phyloP scores from a whole-genome alignment of 2,329 filamentous ascomycete species.

The Colletotrichum lini region DNA sequence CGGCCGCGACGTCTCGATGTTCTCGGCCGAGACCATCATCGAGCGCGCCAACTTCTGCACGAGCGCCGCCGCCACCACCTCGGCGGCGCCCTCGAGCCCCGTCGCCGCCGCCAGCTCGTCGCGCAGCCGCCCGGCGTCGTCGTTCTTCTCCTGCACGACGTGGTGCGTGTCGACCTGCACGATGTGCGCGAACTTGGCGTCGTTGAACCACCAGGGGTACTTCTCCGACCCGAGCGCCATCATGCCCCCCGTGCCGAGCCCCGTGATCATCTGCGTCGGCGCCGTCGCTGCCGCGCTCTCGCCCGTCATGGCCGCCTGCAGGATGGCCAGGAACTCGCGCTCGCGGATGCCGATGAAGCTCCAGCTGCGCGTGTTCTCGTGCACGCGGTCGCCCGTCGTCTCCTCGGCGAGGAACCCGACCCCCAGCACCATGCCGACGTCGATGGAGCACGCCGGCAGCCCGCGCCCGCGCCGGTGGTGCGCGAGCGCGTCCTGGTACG shows the following conservation, averaged over 20 bases:
- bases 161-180: no score
- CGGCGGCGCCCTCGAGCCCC: constrained; percentile 26
- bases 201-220: constrained; percentile 4
- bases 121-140: constrained; percentile 11
- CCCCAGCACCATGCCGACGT: constrained; percentile 67
- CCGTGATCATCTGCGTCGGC: no score
- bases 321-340: constrained; percentile 18
- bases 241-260: constrained; percentile 24
- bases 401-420: constrained; percentile 66
- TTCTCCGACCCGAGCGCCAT: constrained; percentile 12
- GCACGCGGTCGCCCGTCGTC: constrained; percentile 46
- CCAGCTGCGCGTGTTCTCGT: constrained; percentile 19
- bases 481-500: constrained; percentile 59
- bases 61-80: constrained; percentile 26
- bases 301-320: no score
- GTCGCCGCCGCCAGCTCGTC: constrained; percentile 30
- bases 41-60: constrained; percentile 34
- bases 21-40: constrained; percentile 40
- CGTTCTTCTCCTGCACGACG: no score
- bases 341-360: constrained; percentile 35
- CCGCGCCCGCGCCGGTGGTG: constrained; percentile 57
- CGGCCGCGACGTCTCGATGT: constrained; percentile 43
- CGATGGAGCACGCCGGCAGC: constrained; percentile 62
- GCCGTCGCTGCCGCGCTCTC: no score
- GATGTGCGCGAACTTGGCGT: no score